Evolutionary conservation across 192 early-diverging fungal genomes (phyloP).

Genomic region (Gryganskiella cystojenkinii): DNA sequence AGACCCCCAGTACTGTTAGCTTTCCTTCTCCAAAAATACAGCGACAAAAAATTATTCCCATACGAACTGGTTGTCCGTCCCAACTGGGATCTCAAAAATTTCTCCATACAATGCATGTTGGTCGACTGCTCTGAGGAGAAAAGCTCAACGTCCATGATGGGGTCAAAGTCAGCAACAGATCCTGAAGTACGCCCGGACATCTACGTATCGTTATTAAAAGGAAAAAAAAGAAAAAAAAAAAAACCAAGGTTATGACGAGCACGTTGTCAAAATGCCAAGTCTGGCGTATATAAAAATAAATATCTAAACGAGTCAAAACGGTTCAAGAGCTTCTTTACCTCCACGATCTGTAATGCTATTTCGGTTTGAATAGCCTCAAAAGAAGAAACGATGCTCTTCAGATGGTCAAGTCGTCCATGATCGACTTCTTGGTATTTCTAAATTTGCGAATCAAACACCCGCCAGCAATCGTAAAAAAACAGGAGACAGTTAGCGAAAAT

Average conservation of each 20-base stretch:
- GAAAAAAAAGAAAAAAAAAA: background rate
- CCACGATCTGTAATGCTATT: constrained; percentile 31
- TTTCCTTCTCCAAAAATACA: too few relatives aligned
- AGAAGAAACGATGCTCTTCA: constrained; percentile 38
- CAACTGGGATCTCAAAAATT: too few relatives aligned
- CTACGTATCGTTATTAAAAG: background rate
- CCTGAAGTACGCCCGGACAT: constrained; percentile 31
- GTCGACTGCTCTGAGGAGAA: constrained; percentile 29
- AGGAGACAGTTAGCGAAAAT: background rate
- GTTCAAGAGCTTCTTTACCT: constrained; percentile 26
- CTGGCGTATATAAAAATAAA: background rate
- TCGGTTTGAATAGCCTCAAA: constrained; percentile 55
- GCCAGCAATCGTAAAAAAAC: too few relatives aligned
- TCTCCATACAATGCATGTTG: constrained; percentile 37
- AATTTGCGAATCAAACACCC: too few relatives aligned
- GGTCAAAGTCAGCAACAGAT: constrained; percentile 31
- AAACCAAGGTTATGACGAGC: background rate
- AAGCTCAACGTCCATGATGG: constrained; percentile 35
- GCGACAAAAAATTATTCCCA: too few relatives aligned
- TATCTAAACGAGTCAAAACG: background rate
- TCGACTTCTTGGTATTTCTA: constrained; percentile 56
- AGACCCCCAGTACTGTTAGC: too few relatives aligned
- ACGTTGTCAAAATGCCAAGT: background rate
- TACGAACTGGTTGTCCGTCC: too few relatives aligned
- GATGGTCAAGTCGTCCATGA: constrained; percentile 38